These are phyloP conservation scores for Blastobotrys indianensis DNA, from an alignment of 1,139 yeast species.

Conservation along the genomic window DNA sequence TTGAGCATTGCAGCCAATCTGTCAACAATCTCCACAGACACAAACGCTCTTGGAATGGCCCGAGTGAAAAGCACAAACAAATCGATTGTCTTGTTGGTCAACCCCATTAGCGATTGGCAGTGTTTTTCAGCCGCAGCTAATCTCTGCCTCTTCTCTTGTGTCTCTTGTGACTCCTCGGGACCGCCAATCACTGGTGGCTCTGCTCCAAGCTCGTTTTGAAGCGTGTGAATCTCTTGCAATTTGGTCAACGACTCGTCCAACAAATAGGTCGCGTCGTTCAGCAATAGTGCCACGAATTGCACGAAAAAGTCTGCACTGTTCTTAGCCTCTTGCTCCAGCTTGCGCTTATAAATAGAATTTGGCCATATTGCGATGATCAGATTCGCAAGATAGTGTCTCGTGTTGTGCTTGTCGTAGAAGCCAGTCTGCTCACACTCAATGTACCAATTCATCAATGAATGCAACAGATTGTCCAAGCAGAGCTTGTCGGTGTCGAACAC, in stretches of 20 bases:
- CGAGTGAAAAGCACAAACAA: slow-evolving; percentile 75
- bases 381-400: slow-evolving; percentile 78
- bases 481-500: slow-evolving; percentile 59
- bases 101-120: slow-evolving; percentile 76
- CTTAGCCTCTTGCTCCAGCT: slow-evolving; percentile 64
- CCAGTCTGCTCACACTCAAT: slow-evolving; percentile 97
- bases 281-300: slow-evolving; percentile 86
- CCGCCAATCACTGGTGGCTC: slow-evolving; percentile 13
- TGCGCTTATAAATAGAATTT: slow-evolving; percentile 57
- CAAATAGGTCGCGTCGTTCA: slow-evolving; percentile 87
- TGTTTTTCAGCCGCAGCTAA: slow-evolving; percentile 62
- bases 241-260: slow-evolving; percentile 86
- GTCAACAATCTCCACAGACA: slow-evolving; percentile 84
- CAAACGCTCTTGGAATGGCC: slow-evolving; percentile 83
- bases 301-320: slow-evolving; percentile 69
- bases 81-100: slow-evolving; percentile 77
- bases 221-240: slow-evolving; percentile 66
- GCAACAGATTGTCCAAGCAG: slow-evolving; percentile 62
- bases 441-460: slow-evolving; percentile 80
- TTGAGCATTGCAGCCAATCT: slow-evolving; percentile 93
- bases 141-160: slow-evolving; percentile 50
- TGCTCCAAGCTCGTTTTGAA: slow-evolving; percentile 50
- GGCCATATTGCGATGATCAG: slow-evolving; percentile 83
- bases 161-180: slow-evolving; percentile 18
- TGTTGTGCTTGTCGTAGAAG: slow-evolving; percentile 90